Evolutionary conservation across 1,139 yeast species (phyloP).

Genomic region (Debaryomyces psychrophilus): DNA sequence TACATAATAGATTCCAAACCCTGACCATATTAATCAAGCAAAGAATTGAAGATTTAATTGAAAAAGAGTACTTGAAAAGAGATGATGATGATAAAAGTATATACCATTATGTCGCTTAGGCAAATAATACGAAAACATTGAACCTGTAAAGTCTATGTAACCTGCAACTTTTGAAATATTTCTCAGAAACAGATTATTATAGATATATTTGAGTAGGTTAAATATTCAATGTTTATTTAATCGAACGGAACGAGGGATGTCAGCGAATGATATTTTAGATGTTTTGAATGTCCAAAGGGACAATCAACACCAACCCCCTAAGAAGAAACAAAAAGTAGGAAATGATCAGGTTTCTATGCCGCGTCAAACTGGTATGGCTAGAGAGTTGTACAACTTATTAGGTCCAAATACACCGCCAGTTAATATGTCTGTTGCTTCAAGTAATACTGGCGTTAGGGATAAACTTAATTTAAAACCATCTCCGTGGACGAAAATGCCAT

Average conservation of each 20-base stretch:
- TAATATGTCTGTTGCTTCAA: conserved; percentile 50
- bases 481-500: conserved; percentile 77
- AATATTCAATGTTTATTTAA: not conserved
- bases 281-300: conserved; percentile 68
- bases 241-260: conserved; percentile 29
- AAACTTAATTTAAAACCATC: conserved; percentile 70
- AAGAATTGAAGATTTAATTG: conserved; percentile 79
- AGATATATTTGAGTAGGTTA: not conserved
- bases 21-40: conserved; percentile 69
- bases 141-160: conserved; percentile 5
- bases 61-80: conserved; percentile 80
- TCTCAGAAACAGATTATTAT: not conserved
- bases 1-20: conserved; percentile 69
- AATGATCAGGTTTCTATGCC: conserved; percentile 30
- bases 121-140: not conserved
- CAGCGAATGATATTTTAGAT: conserved; percentile 71
- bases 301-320: conserved; percentile 37
- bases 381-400: conserved; percentile 83
- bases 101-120: conserved; percentile 72
- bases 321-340: conserved; percentile 39
- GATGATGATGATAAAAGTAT: conserved; percentile 61
- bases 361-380: conserved; percentile 77
- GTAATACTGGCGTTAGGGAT: conserved; percentile 59
- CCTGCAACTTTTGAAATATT: conserved; percentile 1
- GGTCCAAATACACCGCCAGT: conserved; percentile 96